These are phyloP conservation scores for Zymoseptoria brevis DNA, from an alignment of 2,329 filamentous ascomycete species.

Conservation along the genomic window DNA sequence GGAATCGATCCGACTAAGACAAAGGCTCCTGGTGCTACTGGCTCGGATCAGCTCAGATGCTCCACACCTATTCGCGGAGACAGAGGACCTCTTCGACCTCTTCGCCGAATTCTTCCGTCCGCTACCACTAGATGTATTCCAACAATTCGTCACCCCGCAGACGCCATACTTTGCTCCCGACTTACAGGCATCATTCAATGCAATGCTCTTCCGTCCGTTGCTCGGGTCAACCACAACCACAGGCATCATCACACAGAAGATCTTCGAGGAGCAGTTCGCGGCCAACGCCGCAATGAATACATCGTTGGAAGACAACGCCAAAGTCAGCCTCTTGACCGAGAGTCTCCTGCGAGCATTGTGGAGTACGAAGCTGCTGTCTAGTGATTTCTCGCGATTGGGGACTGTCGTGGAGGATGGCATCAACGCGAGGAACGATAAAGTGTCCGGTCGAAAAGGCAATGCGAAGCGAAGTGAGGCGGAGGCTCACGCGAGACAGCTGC, in stretches of 20 bases:
- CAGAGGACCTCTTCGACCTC: conserved; percentile 52
- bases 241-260: conserved; percentile 40
- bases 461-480: conserved; percentile 29
- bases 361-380: conserved; percentile 16
- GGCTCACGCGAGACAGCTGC: conserved; percentile 27
- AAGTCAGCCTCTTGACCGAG: conserved; percentile 63
- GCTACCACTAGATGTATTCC: conserved; percentile 52
- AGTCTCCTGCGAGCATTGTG: conserved; percentile 50
- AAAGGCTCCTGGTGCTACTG: conserved; percentile 53
- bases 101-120: conserved; percentile 50
- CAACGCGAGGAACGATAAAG: conserved; percentile 39
- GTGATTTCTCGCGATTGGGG: conserved; percentile 4
- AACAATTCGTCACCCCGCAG: conserved; percentile 46
- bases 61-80: conserved; percentile 38
- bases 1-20: conserved; percentile 54
- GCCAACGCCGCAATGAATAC: conserved; percentile 56
- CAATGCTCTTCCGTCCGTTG: conserved; percentile 45
- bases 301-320: conserved; percentile 60
- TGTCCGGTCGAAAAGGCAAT: conserved; percentile 39
- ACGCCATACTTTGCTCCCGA: conserved; percentile 27
- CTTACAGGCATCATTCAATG: conserved; percentile 45
- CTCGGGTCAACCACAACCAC: conserved; percentile 37
- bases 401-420: conserved; percentile 48
- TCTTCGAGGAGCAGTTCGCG: conserved; percentile 55
- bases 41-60: conserved; percentile 26